Evolutionary conservation across 345 rosid genomes (phyloP).

Genomic region (Linum usitatissimum): DNA sequence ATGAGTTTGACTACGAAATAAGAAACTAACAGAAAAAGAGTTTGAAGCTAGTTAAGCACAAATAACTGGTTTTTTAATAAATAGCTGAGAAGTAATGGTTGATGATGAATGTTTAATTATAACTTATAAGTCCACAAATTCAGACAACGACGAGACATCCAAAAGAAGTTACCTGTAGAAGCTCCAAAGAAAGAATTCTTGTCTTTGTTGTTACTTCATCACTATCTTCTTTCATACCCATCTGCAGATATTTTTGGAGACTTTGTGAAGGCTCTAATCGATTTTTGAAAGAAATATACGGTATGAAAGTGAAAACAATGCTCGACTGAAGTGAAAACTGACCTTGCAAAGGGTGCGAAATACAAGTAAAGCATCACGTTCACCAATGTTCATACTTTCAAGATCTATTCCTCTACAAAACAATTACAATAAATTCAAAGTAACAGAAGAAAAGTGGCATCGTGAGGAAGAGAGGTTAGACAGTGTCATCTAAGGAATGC

Average conservation of each 20-base stretch:
- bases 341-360: conserved; percentile 99
- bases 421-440: conserved; percentile 8
- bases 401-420: conserved; percentile 72
- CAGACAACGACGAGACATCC: conserved; percentile 3
- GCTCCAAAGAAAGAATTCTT: conserved; percentile 89
- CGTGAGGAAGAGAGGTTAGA: conserved; percentile 10
- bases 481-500: conserved; percentile 1
- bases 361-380: conserved; percentile 86
- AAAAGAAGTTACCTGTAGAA: conserved; percentile 67
- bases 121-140: neutral
- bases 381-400: conserved; percentile 89
- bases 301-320: conserved; percentile 12
- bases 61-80: too few species aligned
- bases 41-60: neutral
- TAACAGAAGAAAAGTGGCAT: conserved; percentile 9
- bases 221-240: conserved; percentile 97
- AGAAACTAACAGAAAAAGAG: neutral
- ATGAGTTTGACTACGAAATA: neutral
- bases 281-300: conserved; percentile 13
- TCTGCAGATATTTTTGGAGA: conserved; percentile 35
- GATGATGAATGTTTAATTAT: too few species aligned
- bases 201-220: conserved; percentile 93
- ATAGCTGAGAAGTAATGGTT: too few species aligned
- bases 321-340: conserved; percentile 13
- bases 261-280: conserved; percentile 10